Evolutionary conservation across 768 basidiomycete genomes (phyloP).

Genomic region (Tulasnella sp.): DNA sequence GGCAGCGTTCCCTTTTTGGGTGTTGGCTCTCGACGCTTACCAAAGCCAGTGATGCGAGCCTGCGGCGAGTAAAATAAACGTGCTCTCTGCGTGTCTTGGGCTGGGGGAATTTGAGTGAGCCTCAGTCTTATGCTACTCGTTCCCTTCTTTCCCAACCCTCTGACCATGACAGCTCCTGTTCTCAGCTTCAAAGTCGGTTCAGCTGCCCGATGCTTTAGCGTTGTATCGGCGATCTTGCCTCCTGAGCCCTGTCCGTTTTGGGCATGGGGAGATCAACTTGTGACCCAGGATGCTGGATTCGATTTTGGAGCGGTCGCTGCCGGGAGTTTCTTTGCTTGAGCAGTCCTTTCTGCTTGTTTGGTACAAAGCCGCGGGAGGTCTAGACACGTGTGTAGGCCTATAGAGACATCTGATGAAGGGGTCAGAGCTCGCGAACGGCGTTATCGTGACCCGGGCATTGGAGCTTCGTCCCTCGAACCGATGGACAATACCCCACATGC

Average conservation of each 20-base stretch:
- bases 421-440: conserved; percentile 1
- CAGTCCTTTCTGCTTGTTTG: neutral
- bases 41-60: neutral
- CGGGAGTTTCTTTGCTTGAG: neutral
- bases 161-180: neutral
- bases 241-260: neutral
- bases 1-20: neutral
- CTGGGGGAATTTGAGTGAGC: neutral
- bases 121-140: neutral
- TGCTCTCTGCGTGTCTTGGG: neutral
- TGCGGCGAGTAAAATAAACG: conserved; percentile 2
- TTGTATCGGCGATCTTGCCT: neutral
- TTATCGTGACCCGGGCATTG: neutral
- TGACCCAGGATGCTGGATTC: neutral
- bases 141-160: neutral
- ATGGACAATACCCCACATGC: conserved; percentile 10
- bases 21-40: neutral
- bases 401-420: neutral
- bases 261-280: neutral
- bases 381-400: neutral
- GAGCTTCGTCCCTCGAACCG: neutral
- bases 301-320: neutral
- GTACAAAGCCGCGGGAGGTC: neutral
- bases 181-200: neutral
- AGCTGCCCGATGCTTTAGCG: neutral